phyloP scores from a whole-genome alignment of 2,329 filamentous ascomycete genomes.

The Pseudocercospora fijiensis region DNA sequence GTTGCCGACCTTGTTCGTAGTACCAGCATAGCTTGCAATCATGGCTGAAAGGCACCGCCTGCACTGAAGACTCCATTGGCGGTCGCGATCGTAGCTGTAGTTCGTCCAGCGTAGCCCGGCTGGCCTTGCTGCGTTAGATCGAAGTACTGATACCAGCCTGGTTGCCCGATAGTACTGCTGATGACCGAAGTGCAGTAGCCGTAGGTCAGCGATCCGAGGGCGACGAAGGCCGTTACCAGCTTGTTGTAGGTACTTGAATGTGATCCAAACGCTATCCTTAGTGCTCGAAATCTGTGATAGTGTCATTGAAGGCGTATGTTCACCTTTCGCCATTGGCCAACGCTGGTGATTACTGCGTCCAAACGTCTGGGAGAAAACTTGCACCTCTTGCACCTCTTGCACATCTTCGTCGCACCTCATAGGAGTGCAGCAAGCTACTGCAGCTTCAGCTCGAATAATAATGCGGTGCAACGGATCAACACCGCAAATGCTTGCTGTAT shows the following conservation, averaged over 20 bases:
- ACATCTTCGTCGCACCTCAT: neutral
- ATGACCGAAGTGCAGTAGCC: constrained; percentile 9
- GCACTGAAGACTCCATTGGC: constrained; percentile 18
- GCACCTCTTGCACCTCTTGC: neutral
- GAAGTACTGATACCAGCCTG: constrained; percentile 13
- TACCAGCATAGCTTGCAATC: constrained; percentile 16
- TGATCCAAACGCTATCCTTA: neutral
- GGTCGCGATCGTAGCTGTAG: constrained; percentile 8
- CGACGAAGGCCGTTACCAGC: constrained; percentile 18
- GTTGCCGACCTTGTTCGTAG: constrained; percentile 13
- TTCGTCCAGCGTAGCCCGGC: neutral
- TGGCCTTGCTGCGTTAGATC: constrained; percentile 2
- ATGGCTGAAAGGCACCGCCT: constrained; percentile 20
- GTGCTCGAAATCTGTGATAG: neutral
- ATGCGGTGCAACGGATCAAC: neutral
- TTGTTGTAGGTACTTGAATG: constrained; percentile 15
- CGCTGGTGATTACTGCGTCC: neutral
- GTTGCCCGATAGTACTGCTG: constrained; percentile 7
- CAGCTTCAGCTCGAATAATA: neutral
- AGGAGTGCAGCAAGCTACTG: neutral
- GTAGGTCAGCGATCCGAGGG: constrained; percentile 16
- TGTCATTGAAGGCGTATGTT: neutral
- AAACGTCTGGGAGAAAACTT: neutral
- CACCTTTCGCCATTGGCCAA: neutral
- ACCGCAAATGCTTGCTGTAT: neutral